Evolutionary conservation across 331 rosid genomes (phyloP).

Genomic region (Telfairia occidentalis): DNA sequence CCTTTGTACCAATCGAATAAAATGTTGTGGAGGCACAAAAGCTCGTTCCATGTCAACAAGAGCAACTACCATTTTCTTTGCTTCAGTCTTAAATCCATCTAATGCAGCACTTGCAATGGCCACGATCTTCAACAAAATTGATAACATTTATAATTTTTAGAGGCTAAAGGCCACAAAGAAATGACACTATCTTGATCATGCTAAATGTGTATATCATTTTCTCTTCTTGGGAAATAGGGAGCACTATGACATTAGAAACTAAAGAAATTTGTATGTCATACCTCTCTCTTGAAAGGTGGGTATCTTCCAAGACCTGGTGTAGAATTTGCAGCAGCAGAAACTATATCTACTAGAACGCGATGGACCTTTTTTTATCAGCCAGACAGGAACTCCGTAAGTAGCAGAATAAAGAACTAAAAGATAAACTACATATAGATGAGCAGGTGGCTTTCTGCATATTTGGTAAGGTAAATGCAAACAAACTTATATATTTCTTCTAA

Average conservation of each 20-base stretch:
- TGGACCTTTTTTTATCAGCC: constrained; percentile 52
- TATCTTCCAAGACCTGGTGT: constrained; percentile 98
- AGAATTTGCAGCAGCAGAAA: constrained; percentile 86
- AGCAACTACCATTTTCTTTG: constrained; percentile 94
- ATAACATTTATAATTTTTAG: not conserved
- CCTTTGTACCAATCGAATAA: constrained; percentile 92
- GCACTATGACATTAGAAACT: not conserved
- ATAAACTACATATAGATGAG: constrained; percentile 1
- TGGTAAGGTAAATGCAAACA: not conserved
- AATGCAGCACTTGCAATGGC: constrained; percentile 84
- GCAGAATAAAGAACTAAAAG: not conserved
- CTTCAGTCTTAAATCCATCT: constrained; percentile 72
- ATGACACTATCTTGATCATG: not conserved
- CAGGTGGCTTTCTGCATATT: not conserved
- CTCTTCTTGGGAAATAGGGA: not conserved
- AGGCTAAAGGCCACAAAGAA: not conserved
- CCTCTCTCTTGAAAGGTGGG: constrained; percentile 99
- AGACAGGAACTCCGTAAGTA: constrained; percentile 11
- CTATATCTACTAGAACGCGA: constrained; percentile 80
- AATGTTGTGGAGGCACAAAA: constrained; percentile 98
- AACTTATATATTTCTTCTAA: not conserved
- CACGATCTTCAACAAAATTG: constrained; percentile 37
- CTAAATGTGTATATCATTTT: not conserved
- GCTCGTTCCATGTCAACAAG: constrained; percentile 98
- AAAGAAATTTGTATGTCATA: constrained; percentile 12